Evolutionary conservation across 148 eudicot species (phyloP).

Genomic region (Talinum fruticosum): DNA sequence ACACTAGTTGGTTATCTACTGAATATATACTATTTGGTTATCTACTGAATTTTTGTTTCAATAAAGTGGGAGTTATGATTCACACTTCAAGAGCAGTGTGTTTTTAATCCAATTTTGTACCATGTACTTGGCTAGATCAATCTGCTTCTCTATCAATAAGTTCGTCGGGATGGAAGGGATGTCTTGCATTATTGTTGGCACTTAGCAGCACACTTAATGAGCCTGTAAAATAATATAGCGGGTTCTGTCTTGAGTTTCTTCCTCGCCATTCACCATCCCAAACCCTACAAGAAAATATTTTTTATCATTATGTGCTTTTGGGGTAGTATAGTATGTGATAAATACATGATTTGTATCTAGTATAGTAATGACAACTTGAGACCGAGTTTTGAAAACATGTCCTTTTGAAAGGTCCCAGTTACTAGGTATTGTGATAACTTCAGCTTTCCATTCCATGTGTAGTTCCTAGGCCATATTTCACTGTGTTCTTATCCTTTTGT

Average conservation of each 20-base stretch:
- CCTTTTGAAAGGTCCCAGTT: background rate
- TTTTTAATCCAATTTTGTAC: background rate
- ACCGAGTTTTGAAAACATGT: background rate
- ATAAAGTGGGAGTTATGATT: background rate
- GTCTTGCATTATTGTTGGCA: background rate
- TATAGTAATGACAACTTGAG: background rate
- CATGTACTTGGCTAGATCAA: background rate
- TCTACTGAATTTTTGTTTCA: background rate
- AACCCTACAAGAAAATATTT: background rate
- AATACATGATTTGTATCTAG: background rate
- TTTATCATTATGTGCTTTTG: background rate
- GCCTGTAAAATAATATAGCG: background rate
- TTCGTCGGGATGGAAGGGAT: background rate
- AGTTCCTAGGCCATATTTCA: background rate
- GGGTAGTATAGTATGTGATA: background rate
- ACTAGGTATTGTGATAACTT: background rate
- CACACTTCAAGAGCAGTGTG: background rate
- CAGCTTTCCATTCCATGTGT: background rate
- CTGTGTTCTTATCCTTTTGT: background rate
- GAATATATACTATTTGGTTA: background rate
- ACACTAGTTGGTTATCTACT: no score
- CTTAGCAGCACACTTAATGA: background rate
- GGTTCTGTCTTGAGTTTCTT: background rate
- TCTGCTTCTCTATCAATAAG: background rate
- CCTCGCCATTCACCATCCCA: background rate